Conservation (phyloP, 2,329 filamentous ascomycete genomes). For the Stachybotrys chartarum region DNA sequence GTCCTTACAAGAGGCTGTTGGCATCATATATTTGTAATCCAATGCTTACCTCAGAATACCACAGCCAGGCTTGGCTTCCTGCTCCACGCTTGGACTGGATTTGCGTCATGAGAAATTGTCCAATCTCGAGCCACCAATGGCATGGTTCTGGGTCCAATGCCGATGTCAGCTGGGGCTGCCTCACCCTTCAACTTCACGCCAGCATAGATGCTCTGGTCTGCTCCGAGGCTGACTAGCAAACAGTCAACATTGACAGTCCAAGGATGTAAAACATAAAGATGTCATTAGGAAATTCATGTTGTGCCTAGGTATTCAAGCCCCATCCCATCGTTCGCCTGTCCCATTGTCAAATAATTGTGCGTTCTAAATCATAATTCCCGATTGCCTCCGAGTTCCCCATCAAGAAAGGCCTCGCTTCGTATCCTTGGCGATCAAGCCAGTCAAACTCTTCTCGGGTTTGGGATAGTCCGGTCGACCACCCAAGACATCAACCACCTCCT, state of each 20-base stretch:
- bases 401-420: constrained; percentile 43
- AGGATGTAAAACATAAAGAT: not conserved
- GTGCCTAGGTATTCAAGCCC: not conserved
- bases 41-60: too few species aligned
- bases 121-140: too few species aligned
- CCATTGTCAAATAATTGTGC: not conserved
- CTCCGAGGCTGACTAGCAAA: too few species aligned
- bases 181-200: too few species aligned
- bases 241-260: not conserved
- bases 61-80: too few species aligned
- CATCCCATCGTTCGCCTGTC: not conserved
- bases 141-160: too few species aligned
- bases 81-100: too few species aligned
- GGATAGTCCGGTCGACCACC: constrained; percentile 59
- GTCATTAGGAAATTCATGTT: not conserved
- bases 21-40: too few species aligned
- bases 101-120: too few species aligned
- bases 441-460: constrained; percentile 40
- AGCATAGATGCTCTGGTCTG: too few species aligned
- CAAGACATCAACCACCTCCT: constrained; percentile 76
- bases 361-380: not conserved
- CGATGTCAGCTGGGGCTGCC: too few species aligned
- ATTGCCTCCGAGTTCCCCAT: not conserved
- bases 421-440: constrained; percentile 52
- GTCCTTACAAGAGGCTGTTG: too few species aligned